Evolutionary conservation across 345 rosid species (phyloP), one percentile per base, ranked within the genome.

Genomic region (Hypericum androsaemum): DNA sequence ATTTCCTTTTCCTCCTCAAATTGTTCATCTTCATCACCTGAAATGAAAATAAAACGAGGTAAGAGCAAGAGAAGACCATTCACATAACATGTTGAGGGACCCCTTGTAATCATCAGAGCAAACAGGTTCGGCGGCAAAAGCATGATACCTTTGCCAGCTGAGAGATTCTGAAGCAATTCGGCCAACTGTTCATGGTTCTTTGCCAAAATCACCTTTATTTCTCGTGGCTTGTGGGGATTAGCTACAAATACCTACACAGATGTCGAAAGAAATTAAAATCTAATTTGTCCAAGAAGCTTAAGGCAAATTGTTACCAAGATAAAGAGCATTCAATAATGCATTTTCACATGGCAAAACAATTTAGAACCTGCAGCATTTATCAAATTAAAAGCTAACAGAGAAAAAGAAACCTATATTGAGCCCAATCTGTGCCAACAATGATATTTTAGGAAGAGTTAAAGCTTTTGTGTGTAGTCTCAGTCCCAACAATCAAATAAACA

Each of bases 1-100:
- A 88, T 66, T 65, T 92, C 96, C 65, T 88, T 92, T 67, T 88
- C 98, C 69, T 85, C 96, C 35, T 92, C 98, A 55, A 92, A 88
- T 66, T 85, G 84, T 49, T 92, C 98, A 53, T 85, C 98, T 41
- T 85, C 96, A 0, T 81, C 73, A 49, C 96, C 94, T 87, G 71
- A 45, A 45, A 52, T 32, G 7, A 12, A 45, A 35, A 51, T 22
- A 22, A 22, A 6, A 8, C 35, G 22, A 15, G 5, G 1, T 10
- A 48, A 32, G n/a, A n/a, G 15, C 37, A 17, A 60, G 2, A 37
- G 32, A 12, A 7, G 10, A 22, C 37, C n/a, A 12, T 8, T 14
- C 45, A 44, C 1, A 47, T 43, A 14, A 47, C 38, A 1, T 13
- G 10, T 28, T 50, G 15, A 12, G 1, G 1, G n/a, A 47, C 16